phyloP scores from a whole-genome alignment of 768 basidiomycete genomes.

The Naganishia onofrii region DNA sequence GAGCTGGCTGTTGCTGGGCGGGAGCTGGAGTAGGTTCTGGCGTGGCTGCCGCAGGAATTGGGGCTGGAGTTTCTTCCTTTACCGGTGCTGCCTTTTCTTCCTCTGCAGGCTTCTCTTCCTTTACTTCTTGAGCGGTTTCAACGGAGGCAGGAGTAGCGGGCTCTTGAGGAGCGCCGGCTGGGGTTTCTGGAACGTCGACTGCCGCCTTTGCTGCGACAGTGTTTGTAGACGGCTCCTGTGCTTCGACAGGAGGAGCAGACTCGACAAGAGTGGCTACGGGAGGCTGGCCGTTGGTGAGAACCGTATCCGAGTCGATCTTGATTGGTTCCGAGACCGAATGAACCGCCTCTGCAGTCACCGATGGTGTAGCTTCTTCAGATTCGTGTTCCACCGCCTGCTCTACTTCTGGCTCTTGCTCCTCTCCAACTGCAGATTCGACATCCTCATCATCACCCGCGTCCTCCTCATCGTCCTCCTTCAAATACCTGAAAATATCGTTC shows the following conservation, averaged over 20 bases:
- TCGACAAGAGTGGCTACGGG: not conserved
- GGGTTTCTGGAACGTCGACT: conserved; percentile 2
- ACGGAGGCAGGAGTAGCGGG: not conserved
- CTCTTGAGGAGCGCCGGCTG: not conserved
- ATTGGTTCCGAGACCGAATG: not conserved
- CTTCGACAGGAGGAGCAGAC: not conserved
- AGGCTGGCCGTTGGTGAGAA: not conserved
- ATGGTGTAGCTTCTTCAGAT: not conserved
- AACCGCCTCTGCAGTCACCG: conserved; percentile 28
- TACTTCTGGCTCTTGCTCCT: conserved; percentile 26
- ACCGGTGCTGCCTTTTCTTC: conserved; percentile 11
- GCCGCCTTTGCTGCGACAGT: not conserved
- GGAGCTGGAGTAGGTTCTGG: conserved; percentile 49
- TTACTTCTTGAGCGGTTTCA: conserved; percentile 4
- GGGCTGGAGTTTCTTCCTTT: conserved; percentile 20
- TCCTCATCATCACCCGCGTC: conserved; percentile 62
- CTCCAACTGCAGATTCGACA: conserved; percentile 23
- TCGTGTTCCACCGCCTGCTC: not conserved
- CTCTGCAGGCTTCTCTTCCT: conserved; percentile 22
- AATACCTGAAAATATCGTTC: conserved; percentile 99
- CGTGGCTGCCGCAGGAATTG: conserved; percentile 34
- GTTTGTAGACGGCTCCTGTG: conserved; percentile 4
- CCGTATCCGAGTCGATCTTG: not conserved
- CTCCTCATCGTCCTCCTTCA: conserved; percentile 90
- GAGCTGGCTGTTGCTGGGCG: conserved; percentile 39